phyloP scores from a whole-genome alignment of 768 basidiomycete genomes.

The Tricholoma sp. region DNA sequence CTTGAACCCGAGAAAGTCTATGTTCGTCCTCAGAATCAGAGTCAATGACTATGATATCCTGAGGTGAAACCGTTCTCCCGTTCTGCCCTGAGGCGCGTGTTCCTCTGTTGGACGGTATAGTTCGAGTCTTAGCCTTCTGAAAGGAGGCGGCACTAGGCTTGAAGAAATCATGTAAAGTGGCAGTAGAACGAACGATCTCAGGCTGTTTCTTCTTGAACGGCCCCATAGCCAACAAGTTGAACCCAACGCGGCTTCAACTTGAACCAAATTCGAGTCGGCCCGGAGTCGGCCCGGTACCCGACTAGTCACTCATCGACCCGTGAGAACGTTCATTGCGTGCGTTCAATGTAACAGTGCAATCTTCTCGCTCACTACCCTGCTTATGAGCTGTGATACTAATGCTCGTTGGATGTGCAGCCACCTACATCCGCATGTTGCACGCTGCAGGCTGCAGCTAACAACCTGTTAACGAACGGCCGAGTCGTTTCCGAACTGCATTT shows the following conservation, averaged over 20 bases:
- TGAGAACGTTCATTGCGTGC: neutral
- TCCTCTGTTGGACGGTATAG: constrained; percentile 3
- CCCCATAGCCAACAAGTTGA: no score
- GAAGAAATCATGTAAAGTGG: constrained; percentile 47
- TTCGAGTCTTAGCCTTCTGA: neutral
- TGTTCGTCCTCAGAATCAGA: constrained; percentile 46
- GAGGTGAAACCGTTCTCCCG: neutral
- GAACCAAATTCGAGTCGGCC: no score
- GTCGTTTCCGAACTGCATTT: neutral
- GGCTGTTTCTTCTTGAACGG: constrained; percentile 32
- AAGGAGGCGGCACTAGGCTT: constrained; percentile 14
- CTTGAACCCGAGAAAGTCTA: constrained; percentile 7
- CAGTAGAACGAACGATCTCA: constrained; percentile 22
- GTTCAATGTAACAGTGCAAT: neutral
- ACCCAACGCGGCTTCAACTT: no score
- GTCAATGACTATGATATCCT: constrained; percentile 57
- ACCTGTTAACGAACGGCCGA: neutral
- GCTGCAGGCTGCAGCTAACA: neutral
- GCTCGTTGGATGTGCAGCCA: neutral
- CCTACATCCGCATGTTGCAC: neutral
- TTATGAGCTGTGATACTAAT: neutral
- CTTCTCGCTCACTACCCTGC: neutral
- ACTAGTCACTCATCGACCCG: no score
- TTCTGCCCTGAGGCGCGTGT: neutral
- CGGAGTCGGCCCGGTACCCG: no score